Percentiles rank a stretch among this genome's conserved stretches.
Conservation (phyloP, 306 rosid genomes). For the Malus domestica region DNA sequence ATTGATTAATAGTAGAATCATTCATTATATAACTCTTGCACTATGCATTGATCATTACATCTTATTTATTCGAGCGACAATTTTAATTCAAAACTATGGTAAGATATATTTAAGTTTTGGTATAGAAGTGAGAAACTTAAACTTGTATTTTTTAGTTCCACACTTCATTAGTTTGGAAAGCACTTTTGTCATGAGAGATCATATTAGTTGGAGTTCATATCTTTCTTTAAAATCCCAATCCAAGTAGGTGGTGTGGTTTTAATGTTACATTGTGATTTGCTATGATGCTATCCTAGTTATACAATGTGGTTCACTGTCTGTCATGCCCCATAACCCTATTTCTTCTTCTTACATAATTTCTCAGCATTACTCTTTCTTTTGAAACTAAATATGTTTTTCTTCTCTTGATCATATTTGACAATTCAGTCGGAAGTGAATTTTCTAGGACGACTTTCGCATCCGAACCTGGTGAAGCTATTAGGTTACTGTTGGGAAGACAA, state of each 20-base stretch:
- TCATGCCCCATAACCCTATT: neutral
- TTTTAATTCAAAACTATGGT: too few species aligned
- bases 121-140: too few species aligned
- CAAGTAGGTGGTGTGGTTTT: neutral
- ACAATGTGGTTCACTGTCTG: neutral
- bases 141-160: too few species aligned
- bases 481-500: slow-evolving; percentile 66
- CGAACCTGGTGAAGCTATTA: slow-evolving; percentile 69
- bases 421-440: slow-evolving; percentile 78
- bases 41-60: too few species aligned
- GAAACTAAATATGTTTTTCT: neutral
- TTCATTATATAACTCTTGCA: too few species aligned
- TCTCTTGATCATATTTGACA: slow-evolving; percentile 5
- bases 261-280: neutral
- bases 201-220: neutral
- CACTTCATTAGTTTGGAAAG: neutral
- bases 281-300: neutral
- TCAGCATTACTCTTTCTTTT: neutral
- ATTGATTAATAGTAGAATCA: too few species aligned
- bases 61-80: too few species aligned
- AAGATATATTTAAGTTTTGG: too few species aligned
- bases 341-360: neutral
- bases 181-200: neutral
- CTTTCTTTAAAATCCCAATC: neutral
- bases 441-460: slow-evolving; percentile 75